Base-by-base conservation (phyloP, 1,139 yeast genomes). In the Debaryomyces psychrophilus region DNA sequence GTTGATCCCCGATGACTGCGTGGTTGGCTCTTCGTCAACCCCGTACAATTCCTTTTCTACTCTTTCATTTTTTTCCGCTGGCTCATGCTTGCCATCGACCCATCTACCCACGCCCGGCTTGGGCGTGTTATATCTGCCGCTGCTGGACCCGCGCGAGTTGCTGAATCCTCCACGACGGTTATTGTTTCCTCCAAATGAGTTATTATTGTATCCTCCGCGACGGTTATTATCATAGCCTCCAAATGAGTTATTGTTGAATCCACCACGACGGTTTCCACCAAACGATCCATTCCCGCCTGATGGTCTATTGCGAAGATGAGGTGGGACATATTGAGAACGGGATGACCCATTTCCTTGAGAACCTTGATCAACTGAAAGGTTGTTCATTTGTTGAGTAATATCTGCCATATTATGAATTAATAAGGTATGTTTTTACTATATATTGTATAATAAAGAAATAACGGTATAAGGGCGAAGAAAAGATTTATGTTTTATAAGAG, bases 1-100 rank as follows among this genome's bases (percentile, higher is more conserved):
- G 77, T 93, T 93, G 73, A 93, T 95, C 77, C 99, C 99, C 40
- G 97, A 88, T 43, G 95, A 85, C 76, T 88, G 97, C 79, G 85
- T 84, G 41, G 69, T 68, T 47, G 90, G 71, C 67, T 90, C 98
- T 46, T 92, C 96, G 43, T 85, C 82, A 44, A 83, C 83, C 60
- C 99, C 99, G 62, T 88, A 95, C 56, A 95, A 77, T 64, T 90
- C 93, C 50, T 78, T 60, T 73, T 93, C 99, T 57, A 86, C 62
- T 50, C 77, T 74, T 62, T 82, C 83, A 67, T 88, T 87, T 56
- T 76, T 78, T 45, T 83, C 79, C 49, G 96, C 90, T 48, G 96
- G 96, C 55, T 83, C 78, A 67, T 93, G 99, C 65, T 83, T 82
- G 57, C 98, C 98, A 62, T 92, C 88, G 50, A 78, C 84, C 83